Base-by-base conservation (phyloP, 495 filamentous ascomycete genomes). In the Penicillium riverlandense region DNA sequence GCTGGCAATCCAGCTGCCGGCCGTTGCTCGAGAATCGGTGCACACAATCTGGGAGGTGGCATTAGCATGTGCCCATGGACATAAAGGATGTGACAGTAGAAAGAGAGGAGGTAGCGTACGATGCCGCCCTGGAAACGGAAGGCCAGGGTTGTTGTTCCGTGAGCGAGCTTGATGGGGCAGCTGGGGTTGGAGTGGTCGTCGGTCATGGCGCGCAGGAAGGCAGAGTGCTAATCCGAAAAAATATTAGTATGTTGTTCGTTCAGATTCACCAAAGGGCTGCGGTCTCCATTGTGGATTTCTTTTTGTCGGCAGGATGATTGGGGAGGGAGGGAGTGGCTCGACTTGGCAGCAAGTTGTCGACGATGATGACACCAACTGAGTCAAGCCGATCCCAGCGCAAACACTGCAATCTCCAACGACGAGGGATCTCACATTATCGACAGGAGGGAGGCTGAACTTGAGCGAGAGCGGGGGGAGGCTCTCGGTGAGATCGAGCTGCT, bases 71-170 rank as follows among this genome's bases (percentile, higher is more conserved):
- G 22, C 22, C 22, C 22, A 6, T 33, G 7, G 2, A 10, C 3
- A 31, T 11, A n/a, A 38, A 6, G 7, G 8, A 30, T 14, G 1
- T 11, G 8, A 42, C 31, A 11, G 14, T 35, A 11, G 36, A 16
- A 41, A 35, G 8, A 22, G 37, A 44, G 34, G 44, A 30, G 22
- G 32, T 28, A 47, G 54, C 68, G 51, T 73, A 73, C 70, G 68
- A 98, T 98, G 59, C 92, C 92, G 53, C 88, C 89, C 69, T 97
- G 80, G 75, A 97, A 98, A 53, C 91, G 76, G 76, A 98, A 98
- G 38, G 91, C 90, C 34, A 98, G 78, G n/a, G 92, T 98, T 47
- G 92, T 98, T 37, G 92, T 98, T 63, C 92, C 92, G 78, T 98
- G 94, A 35, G 94, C 94, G 59, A 98, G 85, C 78, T 98, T 98